Percentiles rank a stretch among this genome's conserved stretches.
Evolutionary conservation across 139 green algal genomes (phyloP).

Genomic region (Coelastrella sp.): DNA sequence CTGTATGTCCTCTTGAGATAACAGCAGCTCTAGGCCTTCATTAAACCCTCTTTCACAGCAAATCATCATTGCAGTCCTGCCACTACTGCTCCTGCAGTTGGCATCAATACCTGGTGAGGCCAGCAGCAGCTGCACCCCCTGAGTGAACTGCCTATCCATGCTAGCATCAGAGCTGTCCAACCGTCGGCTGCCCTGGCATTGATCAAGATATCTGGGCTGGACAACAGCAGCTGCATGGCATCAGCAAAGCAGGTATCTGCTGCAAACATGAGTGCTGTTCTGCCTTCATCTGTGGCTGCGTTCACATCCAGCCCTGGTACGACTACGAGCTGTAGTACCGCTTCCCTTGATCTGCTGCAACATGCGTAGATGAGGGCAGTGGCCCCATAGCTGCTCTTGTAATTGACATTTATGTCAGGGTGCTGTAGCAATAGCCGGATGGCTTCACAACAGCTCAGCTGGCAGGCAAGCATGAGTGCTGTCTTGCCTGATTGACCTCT

Average conservation of each 20-base stretch:
- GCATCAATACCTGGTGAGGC: not conserved
- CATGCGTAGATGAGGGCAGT: not conserved
- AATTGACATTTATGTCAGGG: not conserved
- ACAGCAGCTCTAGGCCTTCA: not conserved
- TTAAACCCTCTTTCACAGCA: not conserved
- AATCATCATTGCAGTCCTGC: not conserved
- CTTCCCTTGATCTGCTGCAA: not conserved
- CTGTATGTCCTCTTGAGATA: not conserved
- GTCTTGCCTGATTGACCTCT: not conserved
- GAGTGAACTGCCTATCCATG: not conserved
- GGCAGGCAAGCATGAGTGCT: not conserved
- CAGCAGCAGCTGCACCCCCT: not conserved
- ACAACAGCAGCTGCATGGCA: not conserved
- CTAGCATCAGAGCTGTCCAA: constrained; percentile 1
- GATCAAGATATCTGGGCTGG: not conserved
- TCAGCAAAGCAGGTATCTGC: not conserved
- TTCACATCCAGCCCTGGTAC: not conserved
- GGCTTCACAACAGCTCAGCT: not conserved
- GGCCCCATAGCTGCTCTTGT: not conserved
- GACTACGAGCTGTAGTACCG: not conserved
- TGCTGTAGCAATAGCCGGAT: not conserved
- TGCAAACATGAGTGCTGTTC: not conserved
- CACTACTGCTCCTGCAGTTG: not conserved
- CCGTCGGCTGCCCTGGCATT: not conserved
- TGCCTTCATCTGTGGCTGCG: not conserved